Evolutionary conservation across 2,329 filamentous ascomycete species (phyloP), one percentile per base, ranked within the genome.

Genomic region (Macrophomina tecta): DNA sequence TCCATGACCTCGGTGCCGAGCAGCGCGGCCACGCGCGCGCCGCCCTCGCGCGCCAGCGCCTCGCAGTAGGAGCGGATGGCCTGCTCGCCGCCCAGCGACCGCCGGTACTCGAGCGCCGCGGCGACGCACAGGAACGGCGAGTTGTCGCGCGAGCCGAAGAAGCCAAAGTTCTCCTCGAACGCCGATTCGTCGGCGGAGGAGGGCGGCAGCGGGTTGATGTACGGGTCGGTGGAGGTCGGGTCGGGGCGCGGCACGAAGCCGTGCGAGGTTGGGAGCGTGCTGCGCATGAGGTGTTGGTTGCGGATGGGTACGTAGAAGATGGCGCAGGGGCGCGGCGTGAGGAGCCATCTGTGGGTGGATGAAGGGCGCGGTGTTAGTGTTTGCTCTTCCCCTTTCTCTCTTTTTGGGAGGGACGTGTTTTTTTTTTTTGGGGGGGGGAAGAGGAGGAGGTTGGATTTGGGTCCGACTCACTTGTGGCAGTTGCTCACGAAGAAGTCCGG

Each of bases 401-500:
- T 38, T 38, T 12, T 38, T 23, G 23, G 23, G 23, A 23, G 23
- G 36, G 36, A 11, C 36, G 67, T 63, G 30, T 28, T n/a, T n/a
- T n/a, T n/a, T n/a, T n/a, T n/a, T n/a, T n/a, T n/a, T n/a, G n/a
- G n/a, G n/a, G n/a, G n/a, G n/a, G n/a, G 60, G 34, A 23, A 14
- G 16, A 2, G 5, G 36, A 14, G 62, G 23, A 14, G n/a, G 12
- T 11, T 16, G 46, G 38, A 28, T 16, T 12, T 36, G 12, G 32
- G 48, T 8, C 16, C 11, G 1, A 67, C 70, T 65, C 69, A 81
- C 76, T 97, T 97, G 82, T 97, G 92, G 72, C 89, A 92, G 77
- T 97, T 97, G 65, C 85, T 90, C 14, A 94, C 86, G 74, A 96
- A 92, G 80, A 97, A 97, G 77, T 97, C 94, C 0, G 93, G 89